Percentiles rank a stretch among this genome's conserved stretches.
phyloP scores from a whole-genome alignment of 768 basidiomycete genomes.

The Leccinellum albellum region DNA sequence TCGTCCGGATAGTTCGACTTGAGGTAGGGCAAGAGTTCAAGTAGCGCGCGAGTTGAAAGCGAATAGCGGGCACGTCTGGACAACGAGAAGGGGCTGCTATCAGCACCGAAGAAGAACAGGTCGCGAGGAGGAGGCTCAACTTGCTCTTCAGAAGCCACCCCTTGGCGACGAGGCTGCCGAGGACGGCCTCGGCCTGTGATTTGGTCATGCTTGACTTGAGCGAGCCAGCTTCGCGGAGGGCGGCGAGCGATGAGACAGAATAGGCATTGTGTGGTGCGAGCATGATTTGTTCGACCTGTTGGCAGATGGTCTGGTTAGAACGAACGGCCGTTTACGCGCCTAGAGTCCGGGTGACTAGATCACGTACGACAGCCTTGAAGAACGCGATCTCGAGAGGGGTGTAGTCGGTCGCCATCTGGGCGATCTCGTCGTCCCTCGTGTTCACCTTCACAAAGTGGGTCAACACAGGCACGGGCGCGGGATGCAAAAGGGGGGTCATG shows the following conservation, averaged over 20 bases:
- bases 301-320: not conserved
- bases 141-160: constrained; percentile 76
- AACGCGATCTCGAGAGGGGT: constrained; percentile 73
- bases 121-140: constrained; percentile 36
- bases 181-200: constrained; percentile 65
- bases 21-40: constrained; percentile 74
- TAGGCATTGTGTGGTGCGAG: constrained; percentile 69
- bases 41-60: constrained; percentile 66
- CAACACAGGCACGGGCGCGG: not conserved
- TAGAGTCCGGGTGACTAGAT: not conserved
- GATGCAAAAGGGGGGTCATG: constrained; percentile 20
- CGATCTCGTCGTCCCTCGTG: constrained; percentile 72
- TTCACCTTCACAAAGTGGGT: constrained; percentile 57
- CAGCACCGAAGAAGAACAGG: not conserved
- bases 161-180: constrained; percentile 79
- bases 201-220: constrained; percentile 68
- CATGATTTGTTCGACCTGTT: constrained; percentile 84
- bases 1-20: constrained; percentile 71
- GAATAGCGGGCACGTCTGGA: constrained; percentile 66
- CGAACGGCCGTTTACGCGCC: too few species aligned
- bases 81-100: not conserved
- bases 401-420: constrained; percentile 84
- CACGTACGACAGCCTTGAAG: constrained; percentile 76
- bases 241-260: constrained; percentile 73
- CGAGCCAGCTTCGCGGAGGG: constrained; percentile 62